phyloP scores from a whole-genome alignment of 2,329 filamentous ascomycete species.

The Fusarium vanettenii region DNA sequence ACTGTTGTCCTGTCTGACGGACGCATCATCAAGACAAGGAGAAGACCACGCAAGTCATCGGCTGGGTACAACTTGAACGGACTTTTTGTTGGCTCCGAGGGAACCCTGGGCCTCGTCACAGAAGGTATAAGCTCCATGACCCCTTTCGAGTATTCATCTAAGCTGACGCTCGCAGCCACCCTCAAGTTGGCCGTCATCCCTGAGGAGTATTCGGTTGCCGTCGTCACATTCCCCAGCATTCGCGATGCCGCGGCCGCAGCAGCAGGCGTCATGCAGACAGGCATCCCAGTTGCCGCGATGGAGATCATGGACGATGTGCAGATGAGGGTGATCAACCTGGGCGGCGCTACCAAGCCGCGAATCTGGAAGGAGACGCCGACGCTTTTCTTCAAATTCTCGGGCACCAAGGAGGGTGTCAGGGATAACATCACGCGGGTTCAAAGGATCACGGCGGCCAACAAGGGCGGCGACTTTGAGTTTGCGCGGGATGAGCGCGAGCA shows the following conservation, averaged over 20 bases:
- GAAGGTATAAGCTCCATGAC: slow-evolving; percentile 60
- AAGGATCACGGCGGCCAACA: slow-evolving; percentile 72
- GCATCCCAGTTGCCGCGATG: slow-evolving; percentile 80
- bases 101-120: slow-evolving; percentile 83
- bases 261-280: slow-evolving; percentile 79
- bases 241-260: slow-evolving; percentile 80
- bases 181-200: slow-evolving; percentile 83
- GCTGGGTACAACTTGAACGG: slow-evolving; percentile 87
- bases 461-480: slow-evolving; percentile 79
- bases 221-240: slow-evolving; percentile 82
- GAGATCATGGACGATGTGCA: slow-evolving; percentile 92
- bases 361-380: slow-evolving; percentile 82
- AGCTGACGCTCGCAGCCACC: slow-evolving; percentile 63
- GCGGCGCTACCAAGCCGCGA: slow-evolving; percentile 74
- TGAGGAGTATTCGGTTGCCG: slow-evolving; percentile 80
- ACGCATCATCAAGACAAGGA: slow-evolving; percentile 81
- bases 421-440: slow-evolving; percentile 81
- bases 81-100: slow-evolving; percentile 84
- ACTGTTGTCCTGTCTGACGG: slow-evolving; percentile 85
- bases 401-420: slow-evolving; percentile 79
- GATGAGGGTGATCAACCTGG: slow-evolving; percentile 84
- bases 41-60: slow-evolving; percentile 82
- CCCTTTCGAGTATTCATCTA: background rate
- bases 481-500: slow-evolving; percentile 78
- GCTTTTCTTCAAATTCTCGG: slow-evolving; percentile 88